Evolutionary conservation across 2,329 filamentous ascomycete species (phyloP).

Genomic region (Diaporthe capsici): DNA sequence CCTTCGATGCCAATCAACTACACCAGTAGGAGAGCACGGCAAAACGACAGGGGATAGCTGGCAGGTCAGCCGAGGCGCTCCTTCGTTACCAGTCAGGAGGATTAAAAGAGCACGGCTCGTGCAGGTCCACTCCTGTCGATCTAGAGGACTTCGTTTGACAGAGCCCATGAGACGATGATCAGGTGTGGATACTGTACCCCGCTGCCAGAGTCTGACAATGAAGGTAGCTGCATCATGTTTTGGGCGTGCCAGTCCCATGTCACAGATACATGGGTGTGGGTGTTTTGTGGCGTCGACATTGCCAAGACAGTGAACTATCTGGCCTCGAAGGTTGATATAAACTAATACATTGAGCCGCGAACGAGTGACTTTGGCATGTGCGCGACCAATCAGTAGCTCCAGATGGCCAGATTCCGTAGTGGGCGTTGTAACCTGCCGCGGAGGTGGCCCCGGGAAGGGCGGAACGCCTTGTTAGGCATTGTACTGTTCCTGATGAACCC

Average conservation of each 20-base stretch:
- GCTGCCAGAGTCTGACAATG: neutral
- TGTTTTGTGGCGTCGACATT: conserved; percentile 10
- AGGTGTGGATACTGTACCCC: neutral
- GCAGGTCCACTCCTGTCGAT: neutral
- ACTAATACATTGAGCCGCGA: conserved; percentile 28
- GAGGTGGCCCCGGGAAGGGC: conserved; percentile 16
- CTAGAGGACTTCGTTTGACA: neutral
- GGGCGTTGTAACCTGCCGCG: conserved; percentile 27
- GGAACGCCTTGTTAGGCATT: neutral
- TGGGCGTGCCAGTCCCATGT: neutral
- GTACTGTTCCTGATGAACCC: neutral
- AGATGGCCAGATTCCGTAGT: neutral
- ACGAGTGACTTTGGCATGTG: neutral
- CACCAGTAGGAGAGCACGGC: neutral
- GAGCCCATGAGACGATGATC: neutral
- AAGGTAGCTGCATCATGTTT: conserved; percentile 1
- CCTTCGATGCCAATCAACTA: neutral
- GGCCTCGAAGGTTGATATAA: conserved; percentile 18
- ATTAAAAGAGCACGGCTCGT: neutral
- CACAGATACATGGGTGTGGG: conserved; percentile 14
- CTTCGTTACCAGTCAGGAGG: neutral
- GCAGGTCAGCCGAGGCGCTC: neutral
- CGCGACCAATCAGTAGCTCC: conserved; percentile 9
- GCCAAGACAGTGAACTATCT: conserved; percentile 7
- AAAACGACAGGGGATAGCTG: neutral